Evolutionary conservation across 163 green algal genomes (phyloP).

Genomic region (Scenedesmus sp.): DNA sequence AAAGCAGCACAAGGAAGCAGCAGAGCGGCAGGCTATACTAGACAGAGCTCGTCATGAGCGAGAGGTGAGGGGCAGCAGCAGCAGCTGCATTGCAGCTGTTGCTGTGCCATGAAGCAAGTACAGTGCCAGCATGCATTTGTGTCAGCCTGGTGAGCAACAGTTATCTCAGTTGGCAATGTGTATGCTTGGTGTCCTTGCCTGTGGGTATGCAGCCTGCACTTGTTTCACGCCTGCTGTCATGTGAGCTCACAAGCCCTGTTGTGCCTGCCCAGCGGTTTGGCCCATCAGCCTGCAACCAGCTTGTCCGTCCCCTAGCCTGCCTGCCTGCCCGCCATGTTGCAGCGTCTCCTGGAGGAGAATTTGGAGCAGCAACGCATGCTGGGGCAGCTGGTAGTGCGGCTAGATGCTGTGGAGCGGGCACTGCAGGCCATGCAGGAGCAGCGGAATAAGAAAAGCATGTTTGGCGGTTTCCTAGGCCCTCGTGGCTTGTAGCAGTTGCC

Average conservation of each 20-base stretch:
- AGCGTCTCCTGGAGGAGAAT: constrained; percentile 51
- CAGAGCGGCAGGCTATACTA: constrained; percentile 51
- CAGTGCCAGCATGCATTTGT: not conserved
- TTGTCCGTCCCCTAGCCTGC: not conserved
- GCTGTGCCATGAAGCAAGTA: not conserved
- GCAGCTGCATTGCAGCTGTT: not conserved
- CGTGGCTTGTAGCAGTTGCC: constrained; percentile 10
- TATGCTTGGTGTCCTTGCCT: not conserved
- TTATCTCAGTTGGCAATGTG: not conserved
- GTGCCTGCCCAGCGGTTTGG: not conserved
- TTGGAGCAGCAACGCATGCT: constrained; percentile 42
- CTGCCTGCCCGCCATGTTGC: constrained; percentile 1
- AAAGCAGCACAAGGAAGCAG: constrained; percentile 51
- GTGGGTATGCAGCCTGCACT: not conserved
- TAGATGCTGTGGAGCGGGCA: constrained; percentile 39
- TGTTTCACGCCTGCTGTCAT: not conserved
- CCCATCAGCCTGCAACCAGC: not conserved
- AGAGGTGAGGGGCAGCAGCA: constrained; percentile 23
- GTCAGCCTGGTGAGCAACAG: too few relatives aligned
- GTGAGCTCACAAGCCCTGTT: not conserved
- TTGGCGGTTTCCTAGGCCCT: constrained; percentile 25
- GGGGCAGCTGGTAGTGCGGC: constrained; percentile 36
- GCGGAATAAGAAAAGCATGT: not conserved
- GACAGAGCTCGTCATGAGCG: constrained; percentile 39
- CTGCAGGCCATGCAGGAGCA: constrained; percentile 25